A percentile compares a stretch with the other conserved stretches of the same genome.
Evolutionary conservation across 495 filamentous ascomycete genomes (phyloP).

Genomic region (Bombardia bombarda): DNA sequence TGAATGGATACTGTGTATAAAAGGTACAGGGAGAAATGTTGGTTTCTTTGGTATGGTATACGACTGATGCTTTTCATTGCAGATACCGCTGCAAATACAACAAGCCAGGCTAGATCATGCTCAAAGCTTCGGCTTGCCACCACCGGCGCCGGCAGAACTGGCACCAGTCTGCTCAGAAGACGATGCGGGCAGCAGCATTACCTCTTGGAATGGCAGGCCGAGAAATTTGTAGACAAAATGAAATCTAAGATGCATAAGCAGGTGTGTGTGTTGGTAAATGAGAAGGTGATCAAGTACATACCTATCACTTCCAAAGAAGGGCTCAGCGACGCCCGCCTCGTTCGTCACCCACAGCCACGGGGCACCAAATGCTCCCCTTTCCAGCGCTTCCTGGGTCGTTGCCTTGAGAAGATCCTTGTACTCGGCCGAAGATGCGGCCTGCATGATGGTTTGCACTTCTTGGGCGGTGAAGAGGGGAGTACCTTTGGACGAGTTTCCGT

Average conservation of each 20-base stretch:
- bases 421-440: conserved; percentile 35
- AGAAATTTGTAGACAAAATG: conserved; percentile 34
- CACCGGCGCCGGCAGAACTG: too few relatives aligned
- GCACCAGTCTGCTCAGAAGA: neutral
- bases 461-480: conserved; percentile 17
- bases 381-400: conserved; percentile 51
- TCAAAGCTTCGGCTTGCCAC: conserved; percentile 16
- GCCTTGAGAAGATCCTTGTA: conserved; percentile 52
- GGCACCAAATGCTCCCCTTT: conserved; percentile 62
- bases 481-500: neutral
- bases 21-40: too few relatives aligned
- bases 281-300: conserved; percentile 21
- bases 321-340: conserved; percentile 46
- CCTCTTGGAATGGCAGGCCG: conserved; percentile 27
- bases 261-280: neutral
- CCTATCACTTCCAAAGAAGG: conserved; percentile 74
- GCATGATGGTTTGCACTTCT: conserved; percentile 43
- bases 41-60: too few relatives aligned
- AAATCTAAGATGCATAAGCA: conserved; percentile 13
- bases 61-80: too few relatives aligned
- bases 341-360: conserved; percentile 73
- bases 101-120: too few relatives aligned
- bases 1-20: too few relatives aligned
- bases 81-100: too few relatives aligned
- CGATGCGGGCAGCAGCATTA: conserved; percentile 22